These are phyloP conservation scores for Tillandsia fasciculata DNA, from an alignment of 176 grass and related monocot species.

Conservation along the genomic window DNA sequence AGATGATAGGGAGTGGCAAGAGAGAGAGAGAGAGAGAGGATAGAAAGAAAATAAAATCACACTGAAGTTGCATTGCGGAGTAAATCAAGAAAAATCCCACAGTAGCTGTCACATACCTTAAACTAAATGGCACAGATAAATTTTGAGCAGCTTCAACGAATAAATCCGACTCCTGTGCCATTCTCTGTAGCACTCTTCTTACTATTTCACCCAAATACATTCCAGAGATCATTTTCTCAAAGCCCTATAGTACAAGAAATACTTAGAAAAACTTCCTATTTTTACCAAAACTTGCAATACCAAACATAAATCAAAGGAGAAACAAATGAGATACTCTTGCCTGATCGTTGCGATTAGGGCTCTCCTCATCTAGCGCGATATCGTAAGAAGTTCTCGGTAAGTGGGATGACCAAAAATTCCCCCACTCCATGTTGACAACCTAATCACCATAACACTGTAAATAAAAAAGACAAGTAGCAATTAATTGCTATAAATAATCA, in stretches of 20 bases:
- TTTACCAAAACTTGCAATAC: neutral
- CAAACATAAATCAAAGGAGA: neutral
- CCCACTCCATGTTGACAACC: conserved; percentile 99
- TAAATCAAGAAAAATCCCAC: neutral
- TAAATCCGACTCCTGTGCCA: conserved; percentile 16
- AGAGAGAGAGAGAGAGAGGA: neutral
- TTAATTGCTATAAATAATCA: neutral
- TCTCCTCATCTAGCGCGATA: conserved; percentile 64
- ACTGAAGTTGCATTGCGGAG: neutral
- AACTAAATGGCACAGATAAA: conserved; percentile 2
- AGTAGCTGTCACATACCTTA: conserved; percentile 12
- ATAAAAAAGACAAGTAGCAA: conserved; percentile 11
- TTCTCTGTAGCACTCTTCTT: conserved; percentile 16
- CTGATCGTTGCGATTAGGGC: conserved; percentile 78
- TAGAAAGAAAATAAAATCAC: neutral
- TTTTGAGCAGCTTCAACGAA: conserved; percentile 7
- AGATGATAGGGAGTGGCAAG: neutral
- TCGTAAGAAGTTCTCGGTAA: conserved; percentile 83
- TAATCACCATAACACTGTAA: conserved; percentile 27
- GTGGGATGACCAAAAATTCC: conserved; percentile 94
- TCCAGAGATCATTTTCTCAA: conserved; percentile 23
- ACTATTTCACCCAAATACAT: conserved; percentile 23
- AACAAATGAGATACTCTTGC: conserved; percentile 18
- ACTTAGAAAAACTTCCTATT: neutral
- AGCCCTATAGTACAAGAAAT: neutral